Percentiles rank a stretch among this genome's conserved stretches.
Evolutionary conservation across 1,139 yeast species (phyloP).

Genomic region (Arxiozyma telluris): DNA sequence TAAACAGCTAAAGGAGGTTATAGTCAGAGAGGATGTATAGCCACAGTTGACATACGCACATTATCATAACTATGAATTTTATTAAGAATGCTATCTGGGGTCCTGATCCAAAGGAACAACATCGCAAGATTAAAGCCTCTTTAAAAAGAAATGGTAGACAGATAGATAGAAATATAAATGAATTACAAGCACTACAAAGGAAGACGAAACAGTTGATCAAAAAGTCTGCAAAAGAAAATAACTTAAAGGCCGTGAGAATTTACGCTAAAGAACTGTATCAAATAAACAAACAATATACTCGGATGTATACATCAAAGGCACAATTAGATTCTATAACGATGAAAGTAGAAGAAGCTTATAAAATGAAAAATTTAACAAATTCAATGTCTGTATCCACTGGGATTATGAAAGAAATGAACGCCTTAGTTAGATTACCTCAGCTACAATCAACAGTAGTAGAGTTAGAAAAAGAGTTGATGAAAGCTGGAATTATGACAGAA

Average conservation of each 20-base stretch:
- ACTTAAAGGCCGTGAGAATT: conserved; percentile 60
- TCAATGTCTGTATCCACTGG: conserved; percentile 72
- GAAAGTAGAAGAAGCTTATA: conserved; percentile 90
- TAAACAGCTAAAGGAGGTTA: too few relatives aligned
- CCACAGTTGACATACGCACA: not conserved
- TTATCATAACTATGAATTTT: conserved; percentile 45
- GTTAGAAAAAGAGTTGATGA: conserved; percentile 77
- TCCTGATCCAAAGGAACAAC: conserved; percentile 92
- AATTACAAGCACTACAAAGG: conserved; percentile 49
- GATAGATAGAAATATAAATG: conserved; percentile 65
- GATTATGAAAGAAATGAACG: conserved; percentile 84
- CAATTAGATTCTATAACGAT: conserved; percentile 76
- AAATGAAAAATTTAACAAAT: conserved; percentile 72
- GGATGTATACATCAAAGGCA: conserved; percentile 74
- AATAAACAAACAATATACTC: conserved; percentile 62
- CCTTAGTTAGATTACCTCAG: conserved; percentile 69
- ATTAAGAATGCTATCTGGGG: conserved; percentile 86
- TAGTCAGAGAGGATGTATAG: not conserved
- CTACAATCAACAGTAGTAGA: conserved; percentile 79
- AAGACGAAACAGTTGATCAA: conserved; percentile 73
- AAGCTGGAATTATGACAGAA: conserved; percentile 87
- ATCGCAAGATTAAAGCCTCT: conserved; percentile 71
- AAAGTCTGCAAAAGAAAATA: conserved; percentile 70
- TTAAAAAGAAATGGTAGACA: conserved; percentile 80
- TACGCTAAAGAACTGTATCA: conserved; percentile 78